Evolutionary conservation across 805 yeast species (phyloP), one percentile per base, ranked within the genome.

Genomic region (Kuraishia molischiana): DNA sequence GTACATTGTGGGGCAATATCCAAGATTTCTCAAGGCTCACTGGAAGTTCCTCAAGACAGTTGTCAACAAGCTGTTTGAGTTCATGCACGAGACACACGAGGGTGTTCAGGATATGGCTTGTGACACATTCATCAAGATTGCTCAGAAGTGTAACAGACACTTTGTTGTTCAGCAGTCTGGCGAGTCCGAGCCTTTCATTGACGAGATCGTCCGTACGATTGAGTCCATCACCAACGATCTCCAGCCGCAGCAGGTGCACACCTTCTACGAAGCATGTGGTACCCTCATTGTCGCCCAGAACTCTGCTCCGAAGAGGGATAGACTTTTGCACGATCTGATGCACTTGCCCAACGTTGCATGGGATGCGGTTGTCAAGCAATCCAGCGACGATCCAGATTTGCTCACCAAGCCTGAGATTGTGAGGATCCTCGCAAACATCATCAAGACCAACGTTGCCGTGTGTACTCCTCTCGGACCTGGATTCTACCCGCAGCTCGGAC

Each of bases 51-150:
- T 92, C 57, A 90, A 89, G 59, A 92, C 97, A 0, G 99, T 92
- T 32, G 90, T 92, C 43, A 81, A 85, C 62, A 92, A 92, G 61
- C 71, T 92, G 51, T 92, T 92, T 60, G 98, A 92, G 60, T 92
- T 92, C 54, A 92, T 92, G 99, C 97, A 92, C 66, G 99, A 92
- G 69, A 87, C 97, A n/a, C 99, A 92, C 61, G 99, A 90, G 61
- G 98, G 98, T 66, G 98, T 92, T 44, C 98, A 92, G 65, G 98
- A 92, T 61, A 92, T 92, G 98, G 98, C 99, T 6, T 92, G 98
- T 68, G 99, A 92, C 61, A 92, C 99, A 1, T 92, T 92, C 56
- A 90, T 90, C 56, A 92, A 92, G 60, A 92, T 92, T 58, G 85
- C 95, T 18, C 80, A 77, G 48, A 92, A 92, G 63, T 92, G 98